Conservation (phyloP, 2,329 filamentous ascomycete genomes). For the Cylindrodendrum hubeiense region DNA sequence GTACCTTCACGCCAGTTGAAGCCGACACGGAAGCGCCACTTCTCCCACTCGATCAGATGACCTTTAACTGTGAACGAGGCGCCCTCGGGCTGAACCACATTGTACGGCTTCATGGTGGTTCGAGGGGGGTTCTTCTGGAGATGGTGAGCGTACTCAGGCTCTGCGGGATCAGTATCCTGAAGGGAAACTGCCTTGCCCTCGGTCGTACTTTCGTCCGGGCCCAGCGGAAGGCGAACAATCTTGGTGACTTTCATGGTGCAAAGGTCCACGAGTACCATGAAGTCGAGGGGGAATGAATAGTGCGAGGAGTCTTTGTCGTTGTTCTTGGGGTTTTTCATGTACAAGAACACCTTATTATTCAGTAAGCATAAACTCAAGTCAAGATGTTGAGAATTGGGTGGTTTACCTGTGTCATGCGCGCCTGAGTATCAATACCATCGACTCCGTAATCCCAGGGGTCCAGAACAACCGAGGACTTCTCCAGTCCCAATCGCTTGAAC, state of each 20-base stretch:
- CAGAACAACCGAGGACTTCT: conserved; percentile 20
- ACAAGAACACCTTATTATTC: conserved; percentile 13
- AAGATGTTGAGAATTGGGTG: not conserved
- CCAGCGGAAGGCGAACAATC: conserved; percentile 11
- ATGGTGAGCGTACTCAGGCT: conserved; percentile 50
- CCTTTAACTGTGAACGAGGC: conserved; percentile 56
- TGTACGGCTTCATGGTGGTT: conserved; percentile 46
- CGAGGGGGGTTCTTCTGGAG: conserved; percentile 38
- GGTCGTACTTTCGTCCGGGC: conserved; percentile 5
- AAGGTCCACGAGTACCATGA: conserved; percentile 14
- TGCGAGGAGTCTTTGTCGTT: conserved; percentile 14
- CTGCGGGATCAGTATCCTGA: not conserved
- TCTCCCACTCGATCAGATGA: conserved; percentile 65
- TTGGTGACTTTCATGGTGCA: not conserved
- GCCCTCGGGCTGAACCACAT: conserved; percentile 47
- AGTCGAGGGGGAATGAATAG: conserved; percentile 18
- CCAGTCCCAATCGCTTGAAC: conserved; percentile 14
- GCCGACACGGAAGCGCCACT: conserved; percentile 75
- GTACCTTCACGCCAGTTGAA: conserved; percentile 77
- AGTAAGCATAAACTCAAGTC: not conserved
- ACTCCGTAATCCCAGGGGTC: conserved; percentile 31
- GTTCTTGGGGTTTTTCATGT: conserved; percentile 18
- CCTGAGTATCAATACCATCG: conserved; percentile 22
- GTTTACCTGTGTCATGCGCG: conserved; percentile 22
- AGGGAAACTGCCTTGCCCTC: conserved; percentile 8